Conservation (phyloP, 164 flowering plant species). For the Sedum album region DNA sequence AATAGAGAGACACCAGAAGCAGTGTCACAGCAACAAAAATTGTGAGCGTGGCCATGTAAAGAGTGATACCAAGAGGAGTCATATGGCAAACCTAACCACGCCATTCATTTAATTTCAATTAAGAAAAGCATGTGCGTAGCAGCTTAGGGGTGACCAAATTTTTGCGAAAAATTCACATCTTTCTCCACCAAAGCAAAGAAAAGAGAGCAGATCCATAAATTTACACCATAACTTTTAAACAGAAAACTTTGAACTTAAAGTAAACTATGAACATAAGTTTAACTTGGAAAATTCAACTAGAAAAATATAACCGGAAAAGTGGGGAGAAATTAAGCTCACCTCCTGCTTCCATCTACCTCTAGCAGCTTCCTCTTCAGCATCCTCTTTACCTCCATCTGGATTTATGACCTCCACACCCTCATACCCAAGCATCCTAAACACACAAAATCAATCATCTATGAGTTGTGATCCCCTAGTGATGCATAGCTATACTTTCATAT, state of each 20-base stretch:
- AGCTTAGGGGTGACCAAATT: neutral
- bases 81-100: too few species aligned
- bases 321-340: neutral
- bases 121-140: neutral
- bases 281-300: neutral
- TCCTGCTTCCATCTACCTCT: slow-evolving; percentile 6
- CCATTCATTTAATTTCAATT: neutral
- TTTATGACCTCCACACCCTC: slow-evolving; percentile 6
- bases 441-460: neutral
- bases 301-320: too few species aligned
- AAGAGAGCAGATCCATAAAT: neutral
- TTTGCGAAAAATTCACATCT: neutral
- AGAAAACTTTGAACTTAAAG: neutral
- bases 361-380: slow-evolving; percentile 1
- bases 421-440: neutral
- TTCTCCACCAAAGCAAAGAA: neutral
- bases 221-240: neutral
- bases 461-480: too few species aligned
- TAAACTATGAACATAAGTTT: neutral
- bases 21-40: neutral
- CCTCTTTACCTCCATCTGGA: slow-evolving; percentile 4
- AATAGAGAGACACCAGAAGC: neutral
- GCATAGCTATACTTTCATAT: too few species aligned
- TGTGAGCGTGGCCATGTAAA: neutral
- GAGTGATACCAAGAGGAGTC: neutral